Conservation (phyloP, 2,329 filamentous ascomycete species). For the Aureobasidium sp. region DNA sequence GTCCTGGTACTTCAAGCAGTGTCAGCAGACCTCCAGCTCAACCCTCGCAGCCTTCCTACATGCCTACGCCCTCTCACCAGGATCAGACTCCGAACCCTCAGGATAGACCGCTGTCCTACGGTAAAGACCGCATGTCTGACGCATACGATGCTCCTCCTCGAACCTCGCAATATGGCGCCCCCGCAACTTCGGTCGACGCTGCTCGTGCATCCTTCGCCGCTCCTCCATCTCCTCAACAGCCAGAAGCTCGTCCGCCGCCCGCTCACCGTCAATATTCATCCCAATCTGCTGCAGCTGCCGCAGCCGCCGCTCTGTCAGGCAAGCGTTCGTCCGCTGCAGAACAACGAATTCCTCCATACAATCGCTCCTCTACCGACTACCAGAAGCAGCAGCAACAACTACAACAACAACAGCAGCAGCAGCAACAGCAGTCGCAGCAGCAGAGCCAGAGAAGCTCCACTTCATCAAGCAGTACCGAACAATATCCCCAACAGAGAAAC, state of each 20-base stretch:
- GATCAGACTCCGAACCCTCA: conserved; percentile 23
- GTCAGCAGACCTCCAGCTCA: conserved; percentile 40
- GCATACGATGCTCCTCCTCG: conserved; percentile 31
- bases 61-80: neutral
- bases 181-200: conserved; percentile 37
- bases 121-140: conserved; percentile 36
- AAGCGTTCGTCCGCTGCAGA: conserved; percentile 39
- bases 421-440: conserved; percentile 19
- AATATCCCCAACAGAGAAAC: conserved; percentile 12
- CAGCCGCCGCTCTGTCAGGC: conserved; percentile 31
- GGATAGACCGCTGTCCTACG: conserved; percentile 42
- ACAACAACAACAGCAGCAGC: conserved; percentile 16
- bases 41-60: conserved; percentile 32
- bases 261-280: conserved; percentile 45
- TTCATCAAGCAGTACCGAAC: conserved; percentile 21
- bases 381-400: conserved; percentile 19
- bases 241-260: conserved; percentile 40
- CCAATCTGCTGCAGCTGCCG: conserved; percentile 41
- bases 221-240: conserved; percentile 36
- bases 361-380: conserved; percentile 40
- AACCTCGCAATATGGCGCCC: conserved; percentile 18
- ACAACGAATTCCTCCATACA: conserved; percentile 31
- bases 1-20: conserved; percentile 39
- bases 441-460: conserved; percentile 14
- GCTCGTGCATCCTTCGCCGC: conserved; percentile 39